Conservation (phyloP, 371 early-diverging fungal genomes). For the Mucor lusitanicus region DNA sequence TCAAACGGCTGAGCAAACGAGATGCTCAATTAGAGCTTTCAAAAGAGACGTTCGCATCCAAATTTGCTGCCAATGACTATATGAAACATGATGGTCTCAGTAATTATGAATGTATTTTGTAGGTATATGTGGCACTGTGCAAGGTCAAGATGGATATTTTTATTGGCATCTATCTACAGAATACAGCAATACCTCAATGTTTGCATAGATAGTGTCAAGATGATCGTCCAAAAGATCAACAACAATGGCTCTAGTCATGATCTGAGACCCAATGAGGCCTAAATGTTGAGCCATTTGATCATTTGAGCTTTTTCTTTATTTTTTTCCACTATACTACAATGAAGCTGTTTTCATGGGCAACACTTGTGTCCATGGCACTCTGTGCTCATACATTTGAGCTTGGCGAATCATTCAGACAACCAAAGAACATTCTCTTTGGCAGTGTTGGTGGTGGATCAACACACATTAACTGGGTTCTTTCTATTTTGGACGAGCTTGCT, state of each 20-base stretch:
- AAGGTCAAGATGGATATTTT: background rate
- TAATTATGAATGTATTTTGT: too few relatives aligned
- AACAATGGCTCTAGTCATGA: background rate
- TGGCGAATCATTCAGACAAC: constrained; percentile 3
- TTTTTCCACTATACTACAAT: background rate
- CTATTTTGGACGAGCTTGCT: constrained; percentile 15
- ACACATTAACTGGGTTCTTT: constrained; percentile 21
- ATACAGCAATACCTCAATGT: too few relatives aligned
- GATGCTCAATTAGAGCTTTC: background rate
- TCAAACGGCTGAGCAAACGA: background rate
- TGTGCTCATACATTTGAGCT: background rate
- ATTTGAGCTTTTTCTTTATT: background rate
- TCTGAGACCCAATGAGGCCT: background rate
- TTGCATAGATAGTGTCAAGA: background rate
- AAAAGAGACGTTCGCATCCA: background rate
- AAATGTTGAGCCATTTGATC: background rate
- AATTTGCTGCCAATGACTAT: too few relatives aligned
- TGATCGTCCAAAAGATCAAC: background rate
- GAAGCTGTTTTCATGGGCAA: background rate
- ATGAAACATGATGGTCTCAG: too few relatives aligned
- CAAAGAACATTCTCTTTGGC: constrained; percentile 16
- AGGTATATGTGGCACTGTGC: too few relatives aligned
- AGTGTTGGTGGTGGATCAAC: constrained; percentile 13
- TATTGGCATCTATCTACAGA: too few relatives aligned
- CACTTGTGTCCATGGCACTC: background rate